Conservation (phyloP, 2,329 filamentous ascomycete genomes). For the Nemania bipapillata region DNA sequence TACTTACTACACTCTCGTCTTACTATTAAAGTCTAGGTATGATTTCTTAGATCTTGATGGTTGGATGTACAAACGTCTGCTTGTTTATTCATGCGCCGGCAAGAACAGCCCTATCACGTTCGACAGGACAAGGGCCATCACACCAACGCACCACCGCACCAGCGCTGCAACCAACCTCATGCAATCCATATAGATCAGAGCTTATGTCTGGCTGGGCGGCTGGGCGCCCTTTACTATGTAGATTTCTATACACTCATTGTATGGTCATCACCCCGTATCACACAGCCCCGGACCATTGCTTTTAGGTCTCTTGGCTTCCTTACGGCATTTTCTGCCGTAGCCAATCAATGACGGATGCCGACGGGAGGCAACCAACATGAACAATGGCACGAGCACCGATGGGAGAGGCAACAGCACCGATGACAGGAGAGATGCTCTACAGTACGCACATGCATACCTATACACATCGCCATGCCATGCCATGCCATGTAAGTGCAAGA, state of each 20-base stretch:
- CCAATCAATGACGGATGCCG: constrained; percentile 21
- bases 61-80: not conserved
- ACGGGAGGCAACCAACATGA: constrained; percentile 29
- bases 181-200: constrained; percentile 20
- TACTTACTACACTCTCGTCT: not conserved
- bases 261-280: constrained; percentile 16
- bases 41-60: constrained; percentile 11
- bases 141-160: constrained; percentile 26
- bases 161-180: constrained; percentile 25
- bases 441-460: not conserved
- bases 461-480: no score
- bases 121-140: constrained; percentile 8
- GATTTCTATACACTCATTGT: not conserved
- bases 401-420: not conserved
- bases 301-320: constrained; percentile 23
- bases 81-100: constrained; percentile 10
- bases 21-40: not conserved
- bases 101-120: constrained; percentile 24
- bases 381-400: not conserved
- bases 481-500: not conserved
- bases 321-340: not conserved
- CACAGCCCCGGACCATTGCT: constrained; percentile 27
- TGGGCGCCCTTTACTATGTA: no score
- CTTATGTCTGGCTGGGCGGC: constrained; percentile 13
- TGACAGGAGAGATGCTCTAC: not conserved